These are phyloP conservation scores for Trichomonascaceae sp. DNA, from an alignment of 1,139 yeast species.

Conservation along the genomic window DNA sequence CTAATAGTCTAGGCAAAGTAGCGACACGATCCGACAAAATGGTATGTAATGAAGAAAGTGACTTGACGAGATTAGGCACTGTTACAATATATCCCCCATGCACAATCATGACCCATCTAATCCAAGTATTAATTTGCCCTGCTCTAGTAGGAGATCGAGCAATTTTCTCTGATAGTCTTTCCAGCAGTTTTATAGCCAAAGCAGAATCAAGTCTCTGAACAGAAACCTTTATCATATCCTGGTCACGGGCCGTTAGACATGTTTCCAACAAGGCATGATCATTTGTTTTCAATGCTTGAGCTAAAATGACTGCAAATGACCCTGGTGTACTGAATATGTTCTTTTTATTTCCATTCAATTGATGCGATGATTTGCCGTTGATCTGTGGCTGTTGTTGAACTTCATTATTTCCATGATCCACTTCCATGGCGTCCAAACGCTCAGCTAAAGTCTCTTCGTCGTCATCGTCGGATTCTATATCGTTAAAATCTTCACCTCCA, in stretches of 20 bases:
- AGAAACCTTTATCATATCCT: slow-evolving; percentile 64
- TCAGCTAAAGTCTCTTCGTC: slow-evolving; percentile 37
- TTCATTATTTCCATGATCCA: slow-evolving; percentile 18
- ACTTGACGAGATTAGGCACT: slow-evolving; percentile 60
- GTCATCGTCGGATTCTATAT: slow-evolving; percentile 36
- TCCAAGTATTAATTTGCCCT: slow-evolving; percentile 78
- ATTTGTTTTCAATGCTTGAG: slow-evolving; percentile 38
- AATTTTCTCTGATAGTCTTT: slow-evolving; percentile 77
- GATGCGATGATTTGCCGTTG: slow-evolving; percentile 10
- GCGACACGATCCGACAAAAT: slow-evolving; percentile 69
- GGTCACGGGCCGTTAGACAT: slow-evolving; percentile 65
- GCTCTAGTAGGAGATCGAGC: slow-evolving; percentile 65
- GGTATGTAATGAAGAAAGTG: slow-evolving; percentile 71
- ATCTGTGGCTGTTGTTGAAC: slow-evolving; percentile 12
- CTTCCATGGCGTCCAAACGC: slow-evolving; percentile 36
- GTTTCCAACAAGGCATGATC: slow-evolving; percentile 51
- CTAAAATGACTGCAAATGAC: slow-evolving; percentile 33
- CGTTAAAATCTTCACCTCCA: slow-evolving; percentile 42
- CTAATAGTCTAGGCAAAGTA: slow-evolving; percentile 70
- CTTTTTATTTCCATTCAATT: slow-evolving; percentile 4
- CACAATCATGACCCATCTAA: slow-evolving; percentile 83
- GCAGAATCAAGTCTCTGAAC: slow-evolving; percentile 64
- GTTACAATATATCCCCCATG: slow-evolving; percentile 81
- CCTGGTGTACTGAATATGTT: slow-evolving; percentile 21
- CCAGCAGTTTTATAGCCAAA: slow-evolving; percentile 68